Evolutionary conservation across 495 filamentous ascomycete genomes (phyloP).

Genomic region (Aspergillus diversus): DNA sequence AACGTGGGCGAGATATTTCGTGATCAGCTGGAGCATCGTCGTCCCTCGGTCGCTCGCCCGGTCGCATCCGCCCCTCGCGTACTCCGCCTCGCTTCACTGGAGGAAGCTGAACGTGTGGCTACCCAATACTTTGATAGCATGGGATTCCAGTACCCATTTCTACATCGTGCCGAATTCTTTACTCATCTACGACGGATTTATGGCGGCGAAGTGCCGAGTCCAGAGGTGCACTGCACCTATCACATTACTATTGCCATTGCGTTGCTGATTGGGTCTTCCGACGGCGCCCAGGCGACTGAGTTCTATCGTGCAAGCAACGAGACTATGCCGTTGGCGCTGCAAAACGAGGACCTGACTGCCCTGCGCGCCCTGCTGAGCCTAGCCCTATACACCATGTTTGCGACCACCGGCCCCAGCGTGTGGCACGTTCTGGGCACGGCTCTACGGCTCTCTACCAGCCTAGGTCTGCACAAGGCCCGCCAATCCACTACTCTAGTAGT

Average conservation of each 20-base stretch:
- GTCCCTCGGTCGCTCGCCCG: constrained; percentile 44
- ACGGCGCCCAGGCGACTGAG: constrained; percentile 37
- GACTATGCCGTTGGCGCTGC: constrained; percentile 41
- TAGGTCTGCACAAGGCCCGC: constrained; percentile 53
- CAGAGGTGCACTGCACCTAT: constrained; percentile 45
- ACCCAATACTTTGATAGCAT: constrained; percentile 49
- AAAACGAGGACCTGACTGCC: constrained; percentile 48
- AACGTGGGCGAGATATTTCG: constrained; percentile 53
- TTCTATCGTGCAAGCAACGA: constrained; percentile 48
- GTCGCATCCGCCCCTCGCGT: constrained; percentile 38
- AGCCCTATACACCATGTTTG: constrained; percentile 55
- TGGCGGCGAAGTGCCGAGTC: constrained; percentile 37
- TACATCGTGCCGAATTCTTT: constrained; percentile 44
- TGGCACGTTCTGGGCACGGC: constrained; percentile 57
- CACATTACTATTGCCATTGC: constrained; percentile 49
- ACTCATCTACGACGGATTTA: constrained; percentile 44
- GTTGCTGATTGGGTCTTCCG: constrained; percentile 42
- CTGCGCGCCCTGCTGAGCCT: constrained; percentile 53
- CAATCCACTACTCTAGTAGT: constrained; percentile 38
- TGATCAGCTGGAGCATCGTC: constrained; percentile 48
- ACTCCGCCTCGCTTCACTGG: constrained; percentile 42
- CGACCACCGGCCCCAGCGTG: constrained; percentile 53
- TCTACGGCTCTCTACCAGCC: constrained; percentile 51
- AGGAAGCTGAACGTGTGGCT: constrained; percentile 43
- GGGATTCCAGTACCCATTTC: constrained; percentile 50